A percentile compares a stretch with the other conserved stretches of the same genome.
These are phyloP conservation scores for Pseudocercospora pini-densiflorae DNA, from an alignment of 2,329 filamentous ascomycete genomes.

Conservation along the genomic window DNA sequence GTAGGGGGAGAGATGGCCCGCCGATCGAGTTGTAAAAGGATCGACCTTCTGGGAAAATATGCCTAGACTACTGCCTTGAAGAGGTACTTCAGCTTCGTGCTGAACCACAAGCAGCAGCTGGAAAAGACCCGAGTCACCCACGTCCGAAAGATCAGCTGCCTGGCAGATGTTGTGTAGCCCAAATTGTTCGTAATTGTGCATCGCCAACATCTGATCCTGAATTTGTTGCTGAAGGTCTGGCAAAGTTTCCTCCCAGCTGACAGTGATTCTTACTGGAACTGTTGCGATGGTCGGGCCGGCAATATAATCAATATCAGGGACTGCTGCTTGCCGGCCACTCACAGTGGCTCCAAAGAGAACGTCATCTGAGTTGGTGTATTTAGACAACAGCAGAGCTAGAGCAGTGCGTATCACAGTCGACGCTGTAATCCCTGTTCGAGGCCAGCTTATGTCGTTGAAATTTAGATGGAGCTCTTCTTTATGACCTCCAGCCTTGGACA, in stretches of 20 bases:
- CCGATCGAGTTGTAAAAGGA: neutral
- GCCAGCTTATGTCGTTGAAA: constrained; percentile 18
- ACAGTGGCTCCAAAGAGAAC: constrained; percentile 15
- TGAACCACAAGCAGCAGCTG: constrained; percentile 17
- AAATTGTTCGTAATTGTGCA: constrained; percentile 16
- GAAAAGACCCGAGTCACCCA: constrained; percentile 6
- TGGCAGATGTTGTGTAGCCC: constrained; percentile 18
- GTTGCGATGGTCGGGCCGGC: constrained; percentile 24
- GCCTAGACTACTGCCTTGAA: neutral
- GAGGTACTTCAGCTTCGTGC: neutral
- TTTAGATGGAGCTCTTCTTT: neutral
- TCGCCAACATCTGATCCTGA: constrained; percentile 12
- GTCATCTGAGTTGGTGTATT: constrained; percentile 11
- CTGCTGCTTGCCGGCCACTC: constrained; percentile 32
- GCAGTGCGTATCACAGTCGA: constrained; percentile 13
- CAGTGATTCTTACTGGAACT: constrained; percentile 12
- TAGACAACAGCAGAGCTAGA: constrained; percentile 11
- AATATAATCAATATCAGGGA: constrained; percentile 5
- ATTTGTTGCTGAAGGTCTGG: constrained; percentile 5
- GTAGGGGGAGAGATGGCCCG: neutral
- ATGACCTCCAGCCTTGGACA: constrained; percentile 5
- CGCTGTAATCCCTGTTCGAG: constrained; percentile 18
- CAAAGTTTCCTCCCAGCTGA: constrained; percentile 11
- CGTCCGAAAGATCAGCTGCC: neutral
- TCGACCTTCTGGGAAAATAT: neutral